Base-by-base conservation (phyloP, 1,284 basidiomycete species). In the Tetrapyrgos nigripes region DNA sequence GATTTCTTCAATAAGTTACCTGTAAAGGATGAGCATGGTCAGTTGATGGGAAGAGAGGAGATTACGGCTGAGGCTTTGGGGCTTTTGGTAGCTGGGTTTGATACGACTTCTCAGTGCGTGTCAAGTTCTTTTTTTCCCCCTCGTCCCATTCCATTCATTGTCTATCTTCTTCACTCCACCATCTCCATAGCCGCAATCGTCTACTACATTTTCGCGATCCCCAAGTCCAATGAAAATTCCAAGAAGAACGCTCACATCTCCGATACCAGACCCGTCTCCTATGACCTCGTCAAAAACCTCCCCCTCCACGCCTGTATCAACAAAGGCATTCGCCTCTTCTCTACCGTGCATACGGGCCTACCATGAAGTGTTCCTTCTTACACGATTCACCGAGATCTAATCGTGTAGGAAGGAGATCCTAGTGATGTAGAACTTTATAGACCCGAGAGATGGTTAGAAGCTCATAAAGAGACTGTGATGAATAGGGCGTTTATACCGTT, bases 31-130 rank as follows among this genome's bases (percentile, higher is more conserved):
- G 86, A 88, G 54, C 82, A 88, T 23, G 94, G 94, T 14, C 84
- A 91, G 19, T 84, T 82, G 1, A 91, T 96, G 89, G 86, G 89
- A 0, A 81, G 82, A 48, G 85, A 86, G 68, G 94, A 96, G 70
- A 77, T 96, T 61, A 96, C 93, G 2, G 93, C 93, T 1, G 94
- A 96, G 75, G 93, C 91, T 21, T 76, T 93, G 43, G 95, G 93
- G 1, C 88, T 95, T 63, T 81, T 96, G 23, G 94, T 96, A 64
- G 94, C 93, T 27, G 92, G 91, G 3, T 89, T 87, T 10, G 92
- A 93, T 67, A 93, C 91, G 2, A 93, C 91, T 1, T 93, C 92
- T 53, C 94, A 93, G 90, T 91, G 65, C 62, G 85, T 67, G 14
- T 14, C 37, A 27, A 21, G 55, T 17, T 23, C 48, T 31, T 47